phyloP scores from a whole-genome alignment of 2,329 filamentous ascomycete species.

The Akanthomyces lecanii region DNA sequence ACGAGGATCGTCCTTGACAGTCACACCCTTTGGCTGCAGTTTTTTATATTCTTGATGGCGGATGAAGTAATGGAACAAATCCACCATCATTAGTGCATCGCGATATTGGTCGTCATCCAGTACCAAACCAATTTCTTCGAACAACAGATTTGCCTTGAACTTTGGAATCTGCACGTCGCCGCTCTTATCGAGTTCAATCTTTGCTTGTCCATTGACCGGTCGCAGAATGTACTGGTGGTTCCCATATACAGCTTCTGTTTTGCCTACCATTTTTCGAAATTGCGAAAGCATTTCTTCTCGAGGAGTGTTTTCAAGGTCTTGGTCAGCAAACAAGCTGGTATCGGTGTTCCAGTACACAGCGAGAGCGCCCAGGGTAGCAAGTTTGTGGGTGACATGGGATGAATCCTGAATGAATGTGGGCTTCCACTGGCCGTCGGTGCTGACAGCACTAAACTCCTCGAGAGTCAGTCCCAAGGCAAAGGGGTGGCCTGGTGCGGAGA shows the following conservation, averaged over 20 bases:
- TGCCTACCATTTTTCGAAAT: conserved; percentile 77
- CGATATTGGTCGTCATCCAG: conserved; percentile 97
- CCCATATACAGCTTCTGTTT: conserved; percentile 52
- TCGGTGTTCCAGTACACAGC: conserved; percentile 99
- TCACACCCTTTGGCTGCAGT: conserved; percentile 74
- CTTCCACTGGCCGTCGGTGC: conserved; percentile 90
- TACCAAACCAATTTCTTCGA: conserved; percentile 97
- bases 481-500: conserved; percentile 89
- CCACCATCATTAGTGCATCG: conserved; percentile 95
- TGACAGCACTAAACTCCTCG: conserved; percentile 94
- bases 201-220: conserved; percentile 91
- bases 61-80: conserved; percentile 97
- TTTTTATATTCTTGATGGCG: conserved; percentile 97
- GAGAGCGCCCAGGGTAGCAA: conserved; percentile 83
- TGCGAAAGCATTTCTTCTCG: conserved; percentile 74
- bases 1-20: conserved; percentile 81
- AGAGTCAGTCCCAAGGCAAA: conserved; percentile 91
- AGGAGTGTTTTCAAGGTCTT: conserved; percentile 52
- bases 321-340: conserved; percentile 59
- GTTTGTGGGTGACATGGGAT: conserved; percentile 79
- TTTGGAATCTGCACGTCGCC: conserved; percentile 74
- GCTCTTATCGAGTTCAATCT: conserved; percentile 91
- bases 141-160: conserved; percentile 84
- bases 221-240: conserved; percentile 92
- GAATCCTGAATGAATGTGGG: conserved; percentile 94